Conservation (phyloP, 2,329 filamentous ascomycete genomes). For the Ampelomyces quisqualis region DNA sequence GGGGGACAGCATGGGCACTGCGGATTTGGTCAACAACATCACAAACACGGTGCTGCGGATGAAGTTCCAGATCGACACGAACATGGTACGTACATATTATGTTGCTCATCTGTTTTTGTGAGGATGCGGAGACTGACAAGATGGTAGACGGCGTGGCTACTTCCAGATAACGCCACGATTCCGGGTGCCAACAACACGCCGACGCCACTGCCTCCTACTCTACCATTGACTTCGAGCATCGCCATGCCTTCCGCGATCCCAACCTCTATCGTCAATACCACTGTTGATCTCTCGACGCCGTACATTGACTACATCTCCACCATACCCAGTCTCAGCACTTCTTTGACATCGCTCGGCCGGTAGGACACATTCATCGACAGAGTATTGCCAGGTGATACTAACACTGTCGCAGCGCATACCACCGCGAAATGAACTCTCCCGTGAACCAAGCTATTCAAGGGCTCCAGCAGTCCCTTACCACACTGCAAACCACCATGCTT, state of each 20-base stretch:
- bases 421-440: slow-evolving; percentile 42
- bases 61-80: slow-evolving; percentile 35
- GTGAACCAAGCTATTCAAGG: slow-evolving; percentile 34
- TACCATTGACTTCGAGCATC: slow-evolving; percentile 21
- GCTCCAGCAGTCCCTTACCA: slow-evolving; percentile 33
- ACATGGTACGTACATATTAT: slow-evolving; percentile 33
- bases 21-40: slow-evolving; percentile 37
- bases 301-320: slow-evolving; percentile 36
- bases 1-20: slow-evolving; percentile 27
- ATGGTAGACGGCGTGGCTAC: slow-evolving; percentile 23
- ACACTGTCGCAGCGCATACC: slow-evolving; percentile 22
- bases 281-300: slow-evolving; percentile 21
- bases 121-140: slow-evolving; percentile 1
- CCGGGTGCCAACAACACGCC: slow-evolving; percentile 11
- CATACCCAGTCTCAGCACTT: slow-evolving; percentile 31
- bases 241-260: slow-evolving; percentile 13
- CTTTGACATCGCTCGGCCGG: slow-evolving; percentile 35
- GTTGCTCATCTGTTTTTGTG: background rate
- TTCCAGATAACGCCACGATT: slow-evolving; percentile 6
- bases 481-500: slow-evolving; percentile 34
- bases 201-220: slow-evolving; percentile 11
- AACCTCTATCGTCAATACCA: slow-evolving; percentile 15
- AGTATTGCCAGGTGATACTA: slow-evolving; percentile 21
- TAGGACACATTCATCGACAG: slow-evolving; percentile 6
- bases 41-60: slow-evolving; percentile 32